These are phyloP conservation scores for Lentinula edodes DNA, from an alignment of 768 basidiomycete genomes.

Conservation along the genomic window DNA sequence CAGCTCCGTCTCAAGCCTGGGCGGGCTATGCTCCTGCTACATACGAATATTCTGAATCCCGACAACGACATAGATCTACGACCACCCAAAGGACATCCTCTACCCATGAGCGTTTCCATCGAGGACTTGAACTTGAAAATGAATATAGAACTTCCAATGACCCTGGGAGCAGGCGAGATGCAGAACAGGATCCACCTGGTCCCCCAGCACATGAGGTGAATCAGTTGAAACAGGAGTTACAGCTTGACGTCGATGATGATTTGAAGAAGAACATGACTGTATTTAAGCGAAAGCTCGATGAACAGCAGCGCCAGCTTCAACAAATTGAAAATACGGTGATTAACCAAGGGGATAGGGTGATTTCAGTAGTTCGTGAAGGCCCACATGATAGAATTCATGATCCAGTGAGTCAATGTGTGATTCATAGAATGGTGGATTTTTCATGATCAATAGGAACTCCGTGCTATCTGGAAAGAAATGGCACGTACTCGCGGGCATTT, in stretches of 20 bases:
- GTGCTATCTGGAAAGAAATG: slow-evolving; percentile 5
- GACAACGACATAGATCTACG: too few species aligned
- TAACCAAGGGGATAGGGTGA: neutral
- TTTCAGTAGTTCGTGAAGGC: neutral
- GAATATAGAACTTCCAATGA: neutral
- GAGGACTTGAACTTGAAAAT: neutral
- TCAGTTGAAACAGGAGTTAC: slow-evolving; percentile 2
- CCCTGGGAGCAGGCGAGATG: neutral
- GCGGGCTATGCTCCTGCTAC: too few species aligned
- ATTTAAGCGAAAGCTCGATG: neutral
- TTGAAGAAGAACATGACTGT: slow-evolving; percentile 2
- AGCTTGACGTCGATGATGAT: neutral
- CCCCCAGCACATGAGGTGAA: neutral
- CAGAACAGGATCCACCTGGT: neutral
- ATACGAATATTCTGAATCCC: too few species aligned
- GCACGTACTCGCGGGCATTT: neutral
- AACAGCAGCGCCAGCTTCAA: neutral
- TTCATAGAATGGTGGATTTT: neutral
- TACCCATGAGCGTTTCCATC: neutral
- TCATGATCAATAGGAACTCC: neutral
- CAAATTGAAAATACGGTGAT: neutral
- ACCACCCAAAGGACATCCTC: too few species aligned
- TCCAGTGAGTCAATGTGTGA: neutral
- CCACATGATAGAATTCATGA: neutral
- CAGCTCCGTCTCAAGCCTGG: too few species aligned